Base-by-base conservation (phyloP, 345 rosid genomes). In the Linum usitatissimum region DNA sequence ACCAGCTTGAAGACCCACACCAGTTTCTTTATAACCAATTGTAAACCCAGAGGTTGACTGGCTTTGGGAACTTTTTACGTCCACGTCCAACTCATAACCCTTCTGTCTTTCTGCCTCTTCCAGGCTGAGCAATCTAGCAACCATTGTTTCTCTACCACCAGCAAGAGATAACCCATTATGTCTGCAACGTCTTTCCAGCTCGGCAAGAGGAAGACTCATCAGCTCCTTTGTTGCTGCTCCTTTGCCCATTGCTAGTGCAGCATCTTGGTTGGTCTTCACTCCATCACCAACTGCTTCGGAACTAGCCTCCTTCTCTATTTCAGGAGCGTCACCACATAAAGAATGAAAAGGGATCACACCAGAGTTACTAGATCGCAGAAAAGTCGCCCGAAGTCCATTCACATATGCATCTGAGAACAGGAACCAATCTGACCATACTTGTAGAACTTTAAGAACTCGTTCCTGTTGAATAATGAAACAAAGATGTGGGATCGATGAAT, bases 371-470 rank as follows among this genome's bases (percentile, higher is more conserved):
- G 93, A 79, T 48, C 97, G 86, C 56, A 90, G 90, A 82, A 94
- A 94, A 30, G 97, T 90, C 23, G 99, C 90, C 56, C 97, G 85
- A 63, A 94, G 77, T 67, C 99, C 99, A 70, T 84, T 79, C 60
- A 94, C 90, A 76, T 94, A 94, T 60, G 97, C 99, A 71, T 94
- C 99, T 58, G 97, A 90, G 73, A 94, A 94, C 62, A 94, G 91
- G 83, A 94, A 94, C 99, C 97, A 90, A 66, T 94, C 99, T 45
- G 96, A 79, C 99, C 99, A 93, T 48, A 93, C 99, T 73, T 93
- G 97, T 79, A 93, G 75, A 42, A 93, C 99, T 81, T 90, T 93
- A 78, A 93, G 77, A 59, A 93, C 90, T 39, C 97, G 90, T 77
- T 94, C 97, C 99, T 94, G 79, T 70, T 72, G 30, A 67, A 66